phyloP scores from a whole-genome alignment of 768 basidiomycete genomes.

The Hericium erinaceus region DNA sequence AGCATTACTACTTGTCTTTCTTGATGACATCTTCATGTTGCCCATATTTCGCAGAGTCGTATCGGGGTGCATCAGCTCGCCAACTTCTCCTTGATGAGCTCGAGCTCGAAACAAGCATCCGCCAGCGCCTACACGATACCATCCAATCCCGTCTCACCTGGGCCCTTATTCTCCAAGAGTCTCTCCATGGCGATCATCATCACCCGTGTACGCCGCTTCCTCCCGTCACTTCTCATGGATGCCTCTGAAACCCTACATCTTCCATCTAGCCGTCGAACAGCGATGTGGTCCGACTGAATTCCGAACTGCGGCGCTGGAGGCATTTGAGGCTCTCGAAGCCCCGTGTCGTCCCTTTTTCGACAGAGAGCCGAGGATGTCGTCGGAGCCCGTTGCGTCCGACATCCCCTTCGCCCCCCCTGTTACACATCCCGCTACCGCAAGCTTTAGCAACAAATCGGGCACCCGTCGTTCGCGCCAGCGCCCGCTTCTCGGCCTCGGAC shows the following conservation, averaged over 20 bases:
- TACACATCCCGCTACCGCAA: background rate
- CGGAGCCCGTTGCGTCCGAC: conserved; percentile 10
- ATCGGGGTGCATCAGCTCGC: background rate
- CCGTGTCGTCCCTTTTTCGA: conserved; percentile 30
- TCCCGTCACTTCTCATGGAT: background rate
- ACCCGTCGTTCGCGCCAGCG: conserved; percentile 15
- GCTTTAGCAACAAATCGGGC: background rate
- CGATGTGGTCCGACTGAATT: conserved; percentile 17
- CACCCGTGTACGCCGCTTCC: background rate
- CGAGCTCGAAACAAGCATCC: conserved; percentile 33
- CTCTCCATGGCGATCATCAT: conserved; percentile 17
- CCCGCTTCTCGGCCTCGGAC: conserved; percentile 4
- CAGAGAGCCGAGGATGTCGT: conserved; percentile 19
- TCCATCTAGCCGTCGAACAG: background rate
- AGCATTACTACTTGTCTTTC: too few species aligned
- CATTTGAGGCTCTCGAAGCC: conserved; percentile 31
- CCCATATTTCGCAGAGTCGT: background rate
- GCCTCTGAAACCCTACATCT: background rate
- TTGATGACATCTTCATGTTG: background rate
- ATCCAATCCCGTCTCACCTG: conserved; percentile 37
- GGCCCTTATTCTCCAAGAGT: conserved; percentile 32
- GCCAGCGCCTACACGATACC: conserved; percentile 31
- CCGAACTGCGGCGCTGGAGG: conserved; percentile 32
- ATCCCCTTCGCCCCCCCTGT: conserved; percentile 17
- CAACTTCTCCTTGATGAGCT: conserved; percentile 31